Evolutionary conservation across 352 stramenopile genomes (phyloP).

Genomic region (Phytophthora meadii): DNA sequence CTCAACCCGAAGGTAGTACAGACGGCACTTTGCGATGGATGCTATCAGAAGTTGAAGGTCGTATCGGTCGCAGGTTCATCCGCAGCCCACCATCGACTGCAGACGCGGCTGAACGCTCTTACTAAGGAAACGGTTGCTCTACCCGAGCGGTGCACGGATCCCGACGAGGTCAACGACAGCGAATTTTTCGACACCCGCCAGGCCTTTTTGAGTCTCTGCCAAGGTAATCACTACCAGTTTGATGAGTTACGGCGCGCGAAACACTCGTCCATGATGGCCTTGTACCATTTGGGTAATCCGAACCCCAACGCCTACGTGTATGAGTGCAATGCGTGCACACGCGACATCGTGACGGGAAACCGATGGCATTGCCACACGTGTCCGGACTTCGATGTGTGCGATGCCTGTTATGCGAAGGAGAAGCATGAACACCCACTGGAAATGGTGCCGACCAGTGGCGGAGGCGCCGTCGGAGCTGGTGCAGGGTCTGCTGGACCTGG

Average conservation of each 20-base stretch:
- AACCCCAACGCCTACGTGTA: conserved; percentile 90
- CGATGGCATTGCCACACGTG: conserved; percentile 92
- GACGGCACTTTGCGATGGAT: conserved; percentile 78
- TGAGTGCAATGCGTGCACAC: conserved; percentile 86
- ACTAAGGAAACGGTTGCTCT: conserved; percentile 63
- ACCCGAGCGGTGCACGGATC: conserved; percentile 79
- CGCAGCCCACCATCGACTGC: conserved; percentile 48
- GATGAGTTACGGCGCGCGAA: conserved; percentile 98
- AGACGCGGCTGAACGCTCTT: conserved; percentile 59
- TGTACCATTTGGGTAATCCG: conserved; percentile 98
- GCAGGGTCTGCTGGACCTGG: conserved; percentile 25
- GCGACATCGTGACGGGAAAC: conserved; percentile 84
- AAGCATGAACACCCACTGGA: conserved; percentile 83
- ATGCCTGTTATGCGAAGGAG: conserved; percentile 86
- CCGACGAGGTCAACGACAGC: conserved; percentile 86
- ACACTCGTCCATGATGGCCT: conserved; percentile 99
- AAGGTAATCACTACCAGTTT: conserved; percentile 99
- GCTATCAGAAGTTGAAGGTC: conserved; percentile 76
- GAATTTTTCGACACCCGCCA: conserved; percentile 97
- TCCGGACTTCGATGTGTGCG: conserved; percentile 91
- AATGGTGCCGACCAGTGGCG: conserved; percentile 80
- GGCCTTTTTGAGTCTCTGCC: conserved; percentile 97
- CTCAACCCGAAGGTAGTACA: conserved; percentile 75
- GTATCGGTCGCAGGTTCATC: conserved; percentile 36
- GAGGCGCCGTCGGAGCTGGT: conserved; percentile 10